Evolutionary conservation across 2,329 filamentous ascomycete genomes (phyloP).

Genomic region (Albophoma yamanashiensis): DNA sequence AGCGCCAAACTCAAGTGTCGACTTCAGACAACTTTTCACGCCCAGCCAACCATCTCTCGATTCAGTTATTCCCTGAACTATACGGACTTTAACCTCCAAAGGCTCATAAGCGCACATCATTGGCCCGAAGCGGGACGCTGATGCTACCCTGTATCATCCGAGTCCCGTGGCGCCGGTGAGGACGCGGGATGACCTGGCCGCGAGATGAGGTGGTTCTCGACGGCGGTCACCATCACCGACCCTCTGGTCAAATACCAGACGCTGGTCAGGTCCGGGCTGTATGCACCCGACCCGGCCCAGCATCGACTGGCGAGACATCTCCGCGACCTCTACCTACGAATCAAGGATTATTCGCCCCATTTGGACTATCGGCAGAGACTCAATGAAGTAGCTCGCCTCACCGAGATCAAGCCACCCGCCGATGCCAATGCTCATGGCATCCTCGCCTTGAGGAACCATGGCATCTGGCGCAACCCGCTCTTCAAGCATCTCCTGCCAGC

Average conservation of each 20-base stretch:
- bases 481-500: constrained; percentile 49
- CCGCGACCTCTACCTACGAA: constrained; percentile 61
- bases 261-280: constrained; percentile 54
- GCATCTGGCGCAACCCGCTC: constrained; percentile 47
- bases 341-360: constrained; percentile 71
- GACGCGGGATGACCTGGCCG: not conserved
- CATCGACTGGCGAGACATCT: constrained; percentile 66
- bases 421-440: constrained; percentile 19
- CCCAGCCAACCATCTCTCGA: not conserved
- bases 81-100: not conserved
- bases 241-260: constrained; percentile 68
- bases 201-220: constrained; percentile 26
- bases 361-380: constrained; percentile 58
- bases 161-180: not conserved
- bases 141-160: not conserved
- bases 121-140: not conserved
- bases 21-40: not conserved
- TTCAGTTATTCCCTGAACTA: not conserved
- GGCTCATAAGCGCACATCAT: not conserved
- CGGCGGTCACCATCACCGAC: constrained; percentile 53
- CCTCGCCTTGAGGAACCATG: constrained; percentile 41
- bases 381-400: constrained; percentile 43
- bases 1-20: not conserved
- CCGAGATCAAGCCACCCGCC: constrained; percentile 18
- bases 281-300: constrained; percentile 59